Evolutionary conservation across 2,329 filamentous ascomycete genomes (phyloP).

Genomic region (Corynespora cassiicola): DNA sequence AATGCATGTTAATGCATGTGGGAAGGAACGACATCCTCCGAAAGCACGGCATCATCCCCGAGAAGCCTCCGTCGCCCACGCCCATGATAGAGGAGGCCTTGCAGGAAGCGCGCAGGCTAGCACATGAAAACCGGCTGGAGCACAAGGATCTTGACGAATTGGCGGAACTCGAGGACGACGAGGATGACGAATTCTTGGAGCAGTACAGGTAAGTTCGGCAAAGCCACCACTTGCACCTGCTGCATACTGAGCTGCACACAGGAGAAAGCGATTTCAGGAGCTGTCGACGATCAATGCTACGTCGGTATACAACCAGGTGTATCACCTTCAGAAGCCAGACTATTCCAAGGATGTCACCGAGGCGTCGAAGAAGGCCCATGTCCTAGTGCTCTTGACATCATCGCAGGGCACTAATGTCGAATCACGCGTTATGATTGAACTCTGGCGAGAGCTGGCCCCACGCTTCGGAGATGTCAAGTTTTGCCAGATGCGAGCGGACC

Average conservation of each 20-base stretch:
- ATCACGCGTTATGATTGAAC: constrained; percentile 79
- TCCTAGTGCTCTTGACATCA: constrained; percentile 82
- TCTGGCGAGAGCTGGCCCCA: constrained; percentile 83
- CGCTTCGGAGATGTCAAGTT: constrained; percentile 97
- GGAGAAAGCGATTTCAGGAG: constrained; percentile 84
- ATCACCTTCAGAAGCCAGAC: constrained; percentile 92
- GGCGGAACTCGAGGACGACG: constrained; percentile 90
- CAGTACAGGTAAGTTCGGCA: constrained; percentile 68
- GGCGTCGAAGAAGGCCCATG: constrained; percentile 72
- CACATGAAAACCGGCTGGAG: constrained; percentile 90
- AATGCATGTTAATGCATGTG: constrained; percentile 5
- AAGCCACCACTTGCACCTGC: neutral
- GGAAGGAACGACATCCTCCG: constrained; percentile 96
- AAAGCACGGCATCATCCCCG: constrained; percentile 96
- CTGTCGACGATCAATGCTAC: constrained; percentile 76
- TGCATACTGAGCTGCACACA: constrained; percentile 32
- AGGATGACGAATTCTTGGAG: constrained; percentile 91
- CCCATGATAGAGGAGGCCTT: constrained; percentile 96
- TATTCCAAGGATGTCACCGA: constrained; percentile 92
- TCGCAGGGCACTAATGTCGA: constrained; percentile 81
- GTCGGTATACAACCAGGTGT: constrained; percentile 86
- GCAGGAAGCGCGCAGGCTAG: constrained; percentile 78
- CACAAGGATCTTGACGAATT: constrained; percentile 95
- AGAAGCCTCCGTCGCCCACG: constrained; percentile 94
- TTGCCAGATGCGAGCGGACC: constrained; percentile 88